These are phyloP conservation scores for Ophiosphaerella korrae DNA, from an alignment of 2,329 filamentous ascomycete species.

Conservation along the genomic window DNA sequence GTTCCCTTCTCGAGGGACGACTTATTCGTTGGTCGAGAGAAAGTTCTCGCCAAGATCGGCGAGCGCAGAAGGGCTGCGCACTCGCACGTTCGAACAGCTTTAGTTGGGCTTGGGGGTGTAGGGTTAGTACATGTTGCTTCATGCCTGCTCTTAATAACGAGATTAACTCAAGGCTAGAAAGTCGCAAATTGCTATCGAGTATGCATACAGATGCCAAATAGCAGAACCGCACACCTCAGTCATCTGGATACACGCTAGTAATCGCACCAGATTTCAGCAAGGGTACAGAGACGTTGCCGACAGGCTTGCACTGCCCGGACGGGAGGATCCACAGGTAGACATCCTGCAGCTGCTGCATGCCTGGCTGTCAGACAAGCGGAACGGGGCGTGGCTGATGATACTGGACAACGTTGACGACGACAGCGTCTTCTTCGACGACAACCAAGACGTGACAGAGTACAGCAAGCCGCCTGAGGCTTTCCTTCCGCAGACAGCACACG, in stretches of 20 bases:
- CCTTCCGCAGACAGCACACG: slow-evolving; percentile 15
- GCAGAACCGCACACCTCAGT: slow-evolving; percentile 5
- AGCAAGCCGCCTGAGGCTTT: slow-evolving; percentile 7
- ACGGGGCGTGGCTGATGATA: slow-evolving; percentile 21
- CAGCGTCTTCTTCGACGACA: slow-evolving; percentile 6
- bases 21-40: slow-evolving; percentile 14
- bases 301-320: slow-evolving; percentile 10
- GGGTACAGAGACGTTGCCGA: slow-evolving; percentile 16
- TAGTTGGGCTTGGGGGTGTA: slow-evolving; percentile 24
- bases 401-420: slow-evolving; percentile 22
- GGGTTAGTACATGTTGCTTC: slow-evolving; percentile 10
- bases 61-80: slow-evolving; percentile 2
- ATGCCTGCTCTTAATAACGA: slow-evolving; percentile 1
- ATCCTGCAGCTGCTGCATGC: slow-evolving; percentile 15
- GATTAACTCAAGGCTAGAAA: slow-evolving; percentile 14
- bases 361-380: slow-evolving; percentile 16
- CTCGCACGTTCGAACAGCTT: slow-evolving; percentile 10
- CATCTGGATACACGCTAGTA: slow-evolving; percentile 12
- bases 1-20: slow-evolving; percentile 15
- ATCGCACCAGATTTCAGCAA: slow-evolving; percentile 10
- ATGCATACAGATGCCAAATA: slow-evolving; percentile 10
- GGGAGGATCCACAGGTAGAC: slow-evolving; percentile 13
- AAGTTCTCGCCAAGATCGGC: slow-evolving; percentile 8
- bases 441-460: not conserved
- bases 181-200: slow-evolving; percentile 21